phyloP scores from a whole-genome alignment of 1,284 basidiomycete species.

The Fomes fomentarius region DNA sequence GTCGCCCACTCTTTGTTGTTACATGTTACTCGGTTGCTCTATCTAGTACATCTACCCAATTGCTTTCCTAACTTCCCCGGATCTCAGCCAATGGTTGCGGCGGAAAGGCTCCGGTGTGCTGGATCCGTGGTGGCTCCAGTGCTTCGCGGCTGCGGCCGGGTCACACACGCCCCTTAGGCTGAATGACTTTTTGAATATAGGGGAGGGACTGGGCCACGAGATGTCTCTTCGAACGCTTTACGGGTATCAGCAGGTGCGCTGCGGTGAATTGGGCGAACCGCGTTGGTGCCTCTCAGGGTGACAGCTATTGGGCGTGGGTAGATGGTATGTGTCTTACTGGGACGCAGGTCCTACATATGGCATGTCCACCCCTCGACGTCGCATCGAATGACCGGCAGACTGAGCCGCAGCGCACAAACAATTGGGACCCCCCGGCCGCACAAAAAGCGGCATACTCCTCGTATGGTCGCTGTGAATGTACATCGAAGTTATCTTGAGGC shows the following conservation, averaged over 20 bases:
- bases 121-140: not conserved
- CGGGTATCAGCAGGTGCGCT: constrained; percentile 14
- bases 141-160: constrained; percentile 3
- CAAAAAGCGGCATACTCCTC: too few species aligned
- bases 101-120: constrained; percentile 2
- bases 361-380: too few species aligned
- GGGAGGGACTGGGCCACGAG: constrained; percentile 2
- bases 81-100: not conserved
- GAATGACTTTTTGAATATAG: not conserved
- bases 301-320: not conserved
- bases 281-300: not conserved
- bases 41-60: not conserved
- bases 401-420: too few species aligned
- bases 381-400: too few species aligned
- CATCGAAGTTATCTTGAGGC: too few species aligned
- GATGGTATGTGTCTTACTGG: not conserved
- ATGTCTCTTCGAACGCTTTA: not conserved
- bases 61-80: not conserved
- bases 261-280: constrained; percentile 14
- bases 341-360: too few species aligned
- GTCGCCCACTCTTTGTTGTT: not conserved
- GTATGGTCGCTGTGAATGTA: too few species aligned
- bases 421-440: too few species aligned
- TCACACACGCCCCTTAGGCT: constrained; percentile 6
- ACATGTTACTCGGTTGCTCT: constrained; percentile 1